These are phyloP conservation scores for Neospora caninum DNA, from an alignment of 169 alveolate species.

Conservation along the genomic window DNA sequence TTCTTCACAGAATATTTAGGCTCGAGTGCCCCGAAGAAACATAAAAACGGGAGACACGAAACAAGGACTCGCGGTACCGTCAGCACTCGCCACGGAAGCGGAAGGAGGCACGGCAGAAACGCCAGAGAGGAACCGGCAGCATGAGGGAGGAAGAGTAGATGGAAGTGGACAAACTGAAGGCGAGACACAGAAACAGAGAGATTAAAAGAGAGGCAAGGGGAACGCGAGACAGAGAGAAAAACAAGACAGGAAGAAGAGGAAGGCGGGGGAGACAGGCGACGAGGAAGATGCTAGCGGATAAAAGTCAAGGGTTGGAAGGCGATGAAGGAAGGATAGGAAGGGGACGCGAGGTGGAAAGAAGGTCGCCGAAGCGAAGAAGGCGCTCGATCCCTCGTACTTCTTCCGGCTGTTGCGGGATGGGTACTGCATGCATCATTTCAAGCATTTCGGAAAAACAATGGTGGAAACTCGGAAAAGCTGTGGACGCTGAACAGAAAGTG, in stretches of 20 bases:
- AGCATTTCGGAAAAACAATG: not conserved
- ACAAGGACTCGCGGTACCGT: no score
- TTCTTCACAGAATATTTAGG: no score
- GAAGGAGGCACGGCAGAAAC: not conserved
- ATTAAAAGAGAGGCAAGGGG: no score
- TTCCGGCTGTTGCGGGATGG: slow-evolving; percentile 60
- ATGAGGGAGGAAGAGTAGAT: no score
- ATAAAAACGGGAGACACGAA: no score
- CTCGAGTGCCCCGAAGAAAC: no score
- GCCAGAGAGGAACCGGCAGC: not conserved
- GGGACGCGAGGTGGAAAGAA: slow-evolving; percentile 4
- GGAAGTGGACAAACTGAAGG: no score
- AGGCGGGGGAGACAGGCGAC: not conserved
- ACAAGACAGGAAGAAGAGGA: not conserved
- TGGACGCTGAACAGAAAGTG: not conserved
- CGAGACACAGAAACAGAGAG: no score
- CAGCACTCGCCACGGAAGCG: no score
- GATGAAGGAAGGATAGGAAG: slow-evolving; percentile 50
- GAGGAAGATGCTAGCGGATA: not conserved
- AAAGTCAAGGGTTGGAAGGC: no score
- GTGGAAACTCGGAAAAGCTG: not conserved
- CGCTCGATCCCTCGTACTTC: slow-evolving; percentile 64
- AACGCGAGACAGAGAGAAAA: not conserved
- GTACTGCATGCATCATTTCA: slow-evolving; percentile 28
- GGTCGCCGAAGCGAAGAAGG: slow-evolving; percentile 43